These are phyloP conservation scores for Lobosporangium transversale DNA, from an alignment of 192 early-diverging fungal species.

Conservation along the genomic window DNA sequence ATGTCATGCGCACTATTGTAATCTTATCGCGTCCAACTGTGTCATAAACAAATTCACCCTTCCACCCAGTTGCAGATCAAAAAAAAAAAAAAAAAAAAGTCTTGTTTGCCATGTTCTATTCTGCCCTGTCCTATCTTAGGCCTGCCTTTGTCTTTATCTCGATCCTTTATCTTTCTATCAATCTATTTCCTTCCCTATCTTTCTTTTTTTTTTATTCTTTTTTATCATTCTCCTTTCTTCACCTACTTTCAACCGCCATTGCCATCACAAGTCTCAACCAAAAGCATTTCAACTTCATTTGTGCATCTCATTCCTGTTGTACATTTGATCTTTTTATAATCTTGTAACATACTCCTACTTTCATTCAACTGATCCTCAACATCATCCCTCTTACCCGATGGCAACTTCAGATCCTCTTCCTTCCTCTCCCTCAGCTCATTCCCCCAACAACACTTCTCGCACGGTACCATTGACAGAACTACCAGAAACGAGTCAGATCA, in stretches of 20 bases:
- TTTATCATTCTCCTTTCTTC: neutral
- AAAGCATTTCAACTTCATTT: constrained; percentile 9
- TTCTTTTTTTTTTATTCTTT: neutral
- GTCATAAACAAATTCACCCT: neutral
- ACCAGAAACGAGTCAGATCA: constrained; percentile 37
- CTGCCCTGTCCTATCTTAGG: neutral
- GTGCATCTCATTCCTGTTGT: too few species aligned
- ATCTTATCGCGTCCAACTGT: neutral
- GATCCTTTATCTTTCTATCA: neutral
- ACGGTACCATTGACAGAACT: constrained; percentile 39
- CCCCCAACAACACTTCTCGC: neutral
- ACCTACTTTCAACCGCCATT: too few species aligned
- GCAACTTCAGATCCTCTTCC: neutral
- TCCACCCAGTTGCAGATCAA: neutral
- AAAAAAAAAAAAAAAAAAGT: neutral
- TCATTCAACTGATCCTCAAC: too few species aligned
- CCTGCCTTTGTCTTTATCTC: neutral
- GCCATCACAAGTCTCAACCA: neutral
- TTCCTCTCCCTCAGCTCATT: neutral
- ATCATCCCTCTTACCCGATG: too few species aligned
- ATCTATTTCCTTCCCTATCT: neutral
- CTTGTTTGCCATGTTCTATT: too few species aligned
- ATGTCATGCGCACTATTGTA: too few species aligned
- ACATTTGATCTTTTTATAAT: too few species aligned
- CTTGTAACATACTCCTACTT: too few species aligned